A percentile compares a stretch with the other conserved stretches of the same genome.
phyloP scores from a whole-genome alignment of 352 stramenopile genomes.

The Phytophthora colocasiae region DNA sequence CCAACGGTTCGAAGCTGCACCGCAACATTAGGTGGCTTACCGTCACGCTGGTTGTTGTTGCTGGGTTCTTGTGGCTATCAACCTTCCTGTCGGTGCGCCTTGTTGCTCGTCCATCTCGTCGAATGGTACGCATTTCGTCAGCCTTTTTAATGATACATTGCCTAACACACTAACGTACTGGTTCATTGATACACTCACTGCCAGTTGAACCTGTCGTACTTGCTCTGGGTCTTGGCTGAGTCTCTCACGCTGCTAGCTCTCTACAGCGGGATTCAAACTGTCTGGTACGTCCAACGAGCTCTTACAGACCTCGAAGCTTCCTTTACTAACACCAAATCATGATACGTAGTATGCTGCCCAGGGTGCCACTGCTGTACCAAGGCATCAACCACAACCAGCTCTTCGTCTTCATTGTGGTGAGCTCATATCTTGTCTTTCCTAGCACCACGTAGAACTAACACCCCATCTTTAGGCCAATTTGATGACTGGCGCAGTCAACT shows the following conservation, averaged over 20 bases:
- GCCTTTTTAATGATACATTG: neutral
- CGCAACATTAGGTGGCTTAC: slow-evolving; percentile 74
- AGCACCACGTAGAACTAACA: neutral
- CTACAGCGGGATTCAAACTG: slow-evolving; percentile 66
- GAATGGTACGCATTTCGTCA: slow-evolving; percentile 55
- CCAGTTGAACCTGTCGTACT: slow-evolving; percentile 81
- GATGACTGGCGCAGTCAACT: slow-evolving; percentile 75
- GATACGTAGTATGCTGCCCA: slow-evolving; percentile 61
- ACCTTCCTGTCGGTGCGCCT: slow-evolving; percentile 69
- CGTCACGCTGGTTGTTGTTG: slow-evolving; percentile 49
- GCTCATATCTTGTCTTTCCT: neutral
- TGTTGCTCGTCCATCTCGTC: slow-evolving; percentile 67
- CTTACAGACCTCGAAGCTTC: neutral
- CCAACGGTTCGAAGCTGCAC: slow-evolving; percentile 59
- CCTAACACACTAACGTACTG: slow-evolving; percentile 2
- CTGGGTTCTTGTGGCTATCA: slow-evolving; percentile 51
- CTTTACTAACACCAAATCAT: neutral
- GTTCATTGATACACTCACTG: neutral
- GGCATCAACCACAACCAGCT: slow-evolving; percentile 87
- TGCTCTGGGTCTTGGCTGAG: slow-evolving; percentile 81
- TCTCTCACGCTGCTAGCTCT: slow-evolving; percentile 61
- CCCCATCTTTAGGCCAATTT: slow-evolving; percentile 67
- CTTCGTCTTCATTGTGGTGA: slow-evolving; percentile 84
- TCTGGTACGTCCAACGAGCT: slow-evolving; percentile 47
- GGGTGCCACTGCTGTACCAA: slow-evolving; percentile 69